phyloP scores from a whole-genome alignment of 2,329 filamentous ascomycete genomes.

The Periconia digitata region DNA sequence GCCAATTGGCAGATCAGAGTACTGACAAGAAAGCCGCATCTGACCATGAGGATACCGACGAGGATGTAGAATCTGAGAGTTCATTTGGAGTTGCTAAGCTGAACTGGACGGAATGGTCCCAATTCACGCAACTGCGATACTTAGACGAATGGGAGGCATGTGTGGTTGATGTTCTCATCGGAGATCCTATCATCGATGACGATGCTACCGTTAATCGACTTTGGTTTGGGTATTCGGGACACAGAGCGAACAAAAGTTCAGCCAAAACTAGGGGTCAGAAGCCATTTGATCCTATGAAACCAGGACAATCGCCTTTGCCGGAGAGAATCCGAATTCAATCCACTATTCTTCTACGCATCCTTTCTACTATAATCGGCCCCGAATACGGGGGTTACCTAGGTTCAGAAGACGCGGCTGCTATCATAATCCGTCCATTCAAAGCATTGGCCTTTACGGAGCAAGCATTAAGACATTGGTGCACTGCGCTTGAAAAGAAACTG shows the following conservation, averaged over 20 bases:
- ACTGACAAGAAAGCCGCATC: background rate
- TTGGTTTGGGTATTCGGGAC: conserved; percentile 2
- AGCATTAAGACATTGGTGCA: conserved; percentile 2
- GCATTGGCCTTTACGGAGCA: conserved; percentile 1
- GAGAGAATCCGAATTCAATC: conserved; percentile 9
- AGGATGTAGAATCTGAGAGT: no score
- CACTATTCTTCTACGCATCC: conserved; percentile 1
- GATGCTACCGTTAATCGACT: background rate
- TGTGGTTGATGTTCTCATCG: conserved; percentile 6
- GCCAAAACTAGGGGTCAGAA: background rate
- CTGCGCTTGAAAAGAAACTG: conserved; percentile 2
- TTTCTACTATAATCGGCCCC: background rate
- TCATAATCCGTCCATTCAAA: conserved; percentile 4
- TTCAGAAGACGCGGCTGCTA: background rate
- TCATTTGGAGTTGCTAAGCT: background rate
- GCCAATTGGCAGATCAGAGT: background rate
- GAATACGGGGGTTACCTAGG: background rate
- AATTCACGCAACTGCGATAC: background rate
- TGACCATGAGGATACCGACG: no score
- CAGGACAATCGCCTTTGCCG: conserved; percentile 1
- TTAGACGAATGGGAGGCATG: background rate
- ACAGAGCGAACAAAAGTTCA: background rate
- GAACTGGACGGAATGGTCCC: conserved; percentile 1
- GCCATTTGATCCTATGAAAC: background rate
- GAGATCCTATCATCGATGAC: conserved; percentile 4